These are phyloP conservation scores for Aspergillus haitiensis DNA, from an alignment of 495 filamentous ascomycete species.

Conservation along the genomic window DNA sequence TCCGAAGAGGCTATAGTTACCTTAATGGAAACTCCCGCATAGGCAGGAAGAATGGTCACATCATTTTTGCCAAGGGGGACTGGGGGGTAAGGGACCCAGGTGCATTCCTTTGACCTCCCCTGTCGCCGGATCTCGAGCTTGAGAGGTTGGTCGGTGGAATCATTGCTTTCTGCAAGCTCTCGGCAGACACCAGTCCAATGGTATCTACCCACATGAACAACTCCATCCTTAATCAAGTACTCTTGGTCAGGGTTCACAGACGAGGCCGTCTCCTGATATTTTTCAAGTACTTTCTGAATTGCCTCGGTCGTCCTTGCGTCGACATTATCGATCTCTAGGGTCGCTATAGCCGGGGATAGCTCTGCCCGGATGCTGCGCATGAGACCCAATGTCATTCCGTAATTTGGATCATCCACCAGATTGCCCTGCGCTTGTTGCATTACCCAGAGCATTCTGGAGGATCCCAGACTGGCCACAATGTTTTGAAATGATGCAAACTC, in stretches of 20 bases:
- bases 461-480: background rate
- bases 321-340: conserved; percentile 3
- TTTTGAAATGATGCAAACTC: background rate
- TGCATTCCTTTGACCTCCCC: background rate
- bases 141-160: background rate
- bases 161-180: conserved; percentile 1
- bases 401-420: background rate
- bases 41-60: background rate
- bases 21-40: background rate
- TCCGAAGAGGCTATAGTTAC: background rate
- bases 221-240: background rate
- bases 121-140: background rate
- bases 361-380: conserved; percentile 1
- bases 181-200: background rate
- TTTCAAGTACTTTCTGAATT: background rate
- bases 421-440: conserved; percentile 1
- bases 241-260: conserved; percentile 2
- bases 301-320: background rate
- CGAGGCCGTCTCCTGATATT: background rate
- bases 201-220: background rate
- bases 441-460: conserved; percentile 1
- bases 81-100: background rate
- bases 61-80: background rate
- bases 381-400: conserved; percentile 3
- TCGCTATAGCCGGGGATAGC: background rate